These are phyloP conservation scores for Taphrina betulina DNA, from an alignment of 1,139 yeast genomes.

Conservation along the genomic window DNA sequence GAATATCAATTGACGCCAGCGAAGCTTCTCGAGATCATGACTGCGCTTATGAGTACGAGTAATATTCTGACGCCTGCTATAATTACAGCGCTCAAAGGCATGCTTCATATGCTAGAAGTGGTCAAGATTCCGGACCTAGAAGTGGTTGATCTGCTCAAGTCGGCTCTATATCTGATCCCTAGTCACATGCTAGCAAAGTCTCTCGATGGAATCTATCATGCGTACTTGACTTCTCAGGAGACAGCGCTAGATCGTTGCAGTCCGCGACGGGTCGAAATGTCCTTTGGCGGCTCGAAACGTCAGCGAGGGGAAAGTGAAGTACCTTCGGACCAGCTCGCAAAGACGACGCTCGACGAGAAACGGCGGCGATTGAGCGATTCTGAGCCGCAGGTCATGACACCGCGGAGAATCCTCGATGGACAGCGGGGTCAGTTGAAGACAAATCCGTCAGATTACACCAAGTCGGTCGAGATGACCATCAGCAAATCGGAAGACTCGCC, in stretches of 20 bases:
- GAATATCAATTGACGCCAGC: neutral
- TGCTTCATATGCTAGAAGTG: neutral
- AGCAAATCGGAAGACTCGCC: constrained; percentile 4
- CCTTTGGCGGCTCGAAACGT: constrained; percentile 9
- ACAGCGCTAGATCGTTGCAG: neutral
- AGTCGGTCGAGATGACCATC: neutral
- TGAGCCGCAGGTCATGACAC: constrained; percentile 2
- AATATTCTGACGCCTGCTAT: constrained; percentile 6
- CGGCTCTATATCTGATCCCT: constrained; percentile 22
- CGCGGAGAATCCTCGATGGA: neutral
- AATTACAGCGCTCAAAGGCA: neutral
- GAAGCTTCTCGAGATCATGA: constrained; percentile 4
- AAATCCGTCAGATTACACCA: too few species aligned
- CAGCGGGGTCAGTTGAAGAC: neutral
- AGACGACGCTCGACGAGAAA: constrained; percentile 26
- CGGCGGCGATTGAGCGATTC: constrained; percentile 29
- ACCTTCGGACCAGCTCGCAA: constrained; percentile 26
- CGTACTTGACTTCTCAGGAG: neutral
- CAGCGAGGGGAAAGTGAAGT: constrained; percentile 32
- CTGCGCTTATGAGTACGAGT: constrained; percentile 15
- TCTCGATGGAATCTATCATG: constrained; percentile 20
- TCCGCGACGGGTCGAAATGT: neutral
- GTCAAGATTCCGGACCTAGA: neutral
- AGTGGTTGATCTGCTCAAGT: constrained; percentile 4
- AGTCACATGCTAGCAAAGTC: constrained; percentile 20